Percentiles rank a stretch among this genome's conserved stretches.
Evolutionary conservation across 192 early-diverging fungal species (phyloP).

Genomic region (Linnemannia elongata): DNA sequence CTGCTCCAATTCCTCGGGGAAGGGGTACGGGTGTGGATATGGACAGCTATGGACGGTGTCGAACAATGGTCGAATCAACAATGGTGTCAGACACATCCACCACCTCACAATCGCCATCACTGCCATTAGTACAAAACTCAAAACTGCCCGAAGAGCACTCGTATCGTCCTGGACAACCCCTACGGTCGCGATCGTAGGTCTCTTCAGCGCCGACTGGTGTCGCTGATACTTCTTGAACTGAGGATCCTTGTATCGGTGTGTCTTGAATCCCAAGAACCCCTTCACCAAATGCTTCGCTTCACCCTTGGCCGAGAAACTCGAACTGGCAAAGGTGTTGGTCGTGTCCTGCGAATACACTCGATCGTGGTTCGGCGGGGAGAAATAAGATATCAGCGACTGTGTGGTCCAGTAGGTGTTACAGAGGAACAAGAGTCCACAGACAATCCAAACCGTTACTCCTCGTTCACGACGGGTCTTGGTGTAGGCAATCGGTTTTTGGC

Average conservation of each 20-base stretch:
- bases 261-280: constrained; percentile 50
- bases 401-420: constrained; percentile 56
- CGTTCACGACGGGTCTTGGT: constrained; percentile 49
- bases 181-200: constrained; percentile 46
- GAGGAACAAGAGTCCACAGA: constrained; percentile 45
- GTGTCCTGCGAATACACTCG: constrained; percentile 9
- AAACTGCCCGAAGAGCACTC: constrained; percentile 10
- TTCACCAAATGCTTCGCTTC: constrained; percentile 41
- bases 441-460: constrained; percentile 50
- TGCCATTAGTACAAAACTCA: constrained; percentile 28
- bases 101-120: constrained; percentile 45
- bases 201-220: constrained; percentile 10
- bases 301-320: constrained; percentile 17
- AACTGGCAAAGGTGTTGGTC: background rate
- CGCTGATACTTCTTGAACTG: constrained; percentile 12
- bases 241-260: constrained; percentile 36
- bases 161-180: constrained; percentile 45
- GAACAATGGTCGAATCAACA: constrained; percentile 31
- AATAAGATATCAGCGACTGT: constrained; percentile 33
- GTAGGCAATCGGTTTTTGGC: constrained; percentile 38
- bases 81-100: constrained; percentile 35
- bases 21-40: constrained; percentile 44
- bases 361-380: constrained; percentile 10
- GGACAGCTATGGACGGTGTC: constrained; percentile 55
- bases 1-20: constrained; percentile 41